These are phyloP conservation scores for Rhodotorula kratochvilovae DNA, from an alignment of 768 basidiomycete genomes.

Conservation along the genomic window DNA sequence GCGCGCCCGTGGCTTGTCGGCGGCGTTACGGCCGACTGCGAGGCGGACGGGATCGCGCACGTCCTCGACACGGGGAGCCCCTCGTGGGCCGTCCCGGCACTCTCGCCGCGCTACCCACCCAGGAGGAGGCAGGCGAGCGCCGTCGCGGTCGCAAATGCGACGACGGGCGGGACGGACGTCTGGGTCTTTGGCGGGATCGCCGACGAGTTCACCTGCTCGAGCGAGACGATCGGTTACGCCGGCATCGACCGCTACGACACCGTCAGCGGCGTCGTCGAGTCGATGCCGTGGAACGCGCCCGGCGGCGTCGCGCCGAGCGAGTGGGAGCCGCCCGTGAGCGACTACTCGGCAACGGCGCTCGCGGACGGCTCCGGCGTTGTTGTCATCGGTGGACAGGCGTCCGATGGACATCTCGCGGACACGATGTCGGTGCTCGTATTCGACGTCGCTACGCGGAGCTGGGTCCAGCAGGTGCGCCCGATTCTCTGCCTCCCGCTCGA, in stretches of 20 bases:
- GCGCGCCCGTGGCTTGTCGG: conserved; percentile 31
- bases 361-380: conserved; percentile 7
- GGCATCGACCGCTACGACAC: conserved; percentile 38
- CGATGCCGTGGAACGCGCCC: conserved; percentile 17
- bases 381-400: conserved; percentile 39
- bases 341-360: conserved; percentile 31
- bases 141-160: conserved; percentile 17
- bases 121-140: conserved; percentile 36
- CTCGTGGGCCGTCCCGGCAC: conserved; percentile 6
- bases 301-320: background rate
- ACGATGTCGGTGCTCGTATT: conserved; percentile 26
- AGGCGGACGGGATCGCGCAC: conserved; percentile 3
- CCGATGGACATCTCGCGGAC: conserved; percentile 24
- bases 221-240: conserved; percentile 38
- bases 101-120: conserved; percentile 23
- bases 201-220: conserved; percentile 37
- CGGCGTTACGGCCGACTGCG: conserved; percentile 34
- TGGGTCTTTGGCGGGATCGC: conserved; percentile 42
- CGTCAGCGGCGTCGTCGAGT: conserved; percentile 16
- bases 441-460: conserved; percentile 14
- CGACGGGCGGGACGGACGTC: conserved; percentile 28
- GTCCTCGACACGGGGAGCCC: background rate
- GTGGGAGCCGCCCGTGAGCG: conserved; percentile 36
- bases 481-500: no score
- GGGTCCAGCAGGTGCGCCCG: conserved; percentile 11